phyloP scores from a whole-genome alignment of 1,139 yeast genomes.

The Debaryomycetaceae sp. region DNA sequence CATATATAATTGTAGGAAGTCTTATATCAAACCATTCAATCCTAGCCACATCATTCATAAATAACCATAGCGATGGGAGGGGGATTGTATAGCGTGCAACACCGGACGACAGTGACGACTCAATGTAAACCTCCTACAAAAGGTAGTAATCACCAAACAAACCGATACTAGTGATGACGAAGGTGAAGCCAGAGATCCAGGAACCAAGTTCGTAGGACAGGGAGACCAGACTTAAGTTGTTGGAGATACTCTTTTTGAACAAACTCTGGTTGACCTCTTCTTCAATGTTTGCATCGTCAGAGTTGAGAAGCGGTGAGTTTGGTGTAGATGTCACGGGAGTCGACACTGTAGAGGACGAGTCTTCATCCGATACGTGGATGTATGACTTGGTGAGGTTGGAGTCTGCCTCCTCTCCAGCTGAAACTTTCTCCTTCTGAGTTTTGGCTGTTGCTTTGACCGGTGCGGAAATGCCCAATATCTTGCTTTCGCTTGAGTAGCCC shows the following conservation, averaged over 20 bases:
- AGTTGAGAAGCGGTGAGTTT: slow-evolving; percentile 25
- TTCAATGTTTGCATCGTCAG: slow-evolving; percentile 26
- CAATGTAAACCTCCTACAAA: slow-evolving; percentile 17
- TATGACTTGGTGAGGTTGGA: slow-evolving; percentile 50
- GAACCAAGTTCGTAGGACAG: slow-evolving; percentile 33
- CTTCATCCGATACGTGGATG: slow-evolving; percentile 49
- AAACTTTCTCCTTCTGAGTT: slow-evolving; percentile 4
- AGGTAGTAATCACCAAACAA: slow-evolving; percentile 45
- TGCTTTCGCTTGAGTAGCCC: slow-evolving; percentile 10
- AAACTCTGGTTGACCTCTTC: slow-evolving; percentile 42
- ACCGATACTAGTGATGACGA: slow-evolving; percentile 45
- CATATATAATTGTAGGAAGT: neutral
- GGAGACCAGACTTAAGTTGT: slow-evolving; percentile 29
- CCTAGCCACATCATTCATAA: neutral
- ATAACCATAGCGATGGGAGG: neutral
- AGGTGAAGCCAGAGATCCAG: slow-evolving; percentile 40
- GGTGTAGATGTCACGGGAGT: slow-evolving; percentile 31
- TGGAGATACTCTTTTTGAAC: slow-evolving; percentile 36
- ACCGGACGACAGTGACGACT: too few relatives aligned
- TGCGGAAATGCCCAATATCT: neutral
- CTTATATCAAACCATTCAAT: neutral
- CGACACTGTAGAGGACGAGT: slow-evolving; percentile 22
- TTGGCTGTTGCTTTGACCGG: slow-evolving; percentile 4
- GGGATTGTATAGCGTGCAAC: too few relatives aligned
- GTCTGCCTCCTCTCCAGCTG: slow-evolving; percentile 21